Evolutionary conservation across 2,329 filamentous ascomycete species (phyloP), one percentile per base, ranked within the genome.

Genomic region (Neonectria hederae): DNA sequence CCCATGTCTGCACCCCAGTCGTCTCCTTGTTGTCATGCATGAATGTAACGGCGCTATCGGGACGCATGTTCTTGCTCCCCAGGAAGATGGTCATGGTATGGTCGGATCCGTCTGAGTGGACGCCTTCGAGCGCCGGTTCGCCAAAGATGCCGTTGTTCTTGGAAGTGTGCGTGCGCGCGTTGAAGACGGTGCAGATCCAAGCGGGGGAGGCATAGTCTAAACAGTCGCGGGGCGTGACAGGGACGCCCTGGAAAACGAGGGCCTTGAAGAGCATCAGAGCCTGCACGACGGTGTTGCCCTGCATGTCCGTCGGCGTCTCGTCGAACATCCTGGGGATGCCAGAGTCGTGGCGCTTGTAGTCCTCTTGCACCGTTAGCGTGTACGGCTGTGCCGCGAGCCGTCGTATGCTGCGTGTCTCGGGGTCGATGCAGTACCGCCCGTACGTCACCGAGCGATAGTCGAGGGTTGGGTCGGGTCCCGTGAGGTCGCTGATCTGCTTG

Each of bases 71-170:
- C 24, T 60, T 35, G 59, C 65, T 68, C 2, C 71, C 71, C 17
- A 76, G 67, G 45, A 69, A 74, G 35, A 69, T 68, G 4, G 74
- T 75, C 74, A 76, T 76, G 59, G 73, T 75, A 49, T 73, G 70
- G 61, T 76, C 74, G 14, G 69, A 69, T 11, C 74, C 74, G 52
- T 76, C 74, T 5, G 68, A 67, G 65, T 76, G 74, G 26, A 76
- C 72, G 14, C 74, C 74, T 54, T 76, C 74, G 6, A 76, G 68
- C 14, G 74, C 72, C 9, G 74, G 74, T 52, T 75, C 70, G 30
- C 74, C 74, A 28, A 69, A 59, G 9, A 74, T 64, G 52, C 65
- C 67, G 9, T 54, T 45, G 7, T 67, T 53, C 17, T 62, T 63
- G 10, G 61, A 67, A 1, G 74, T 76, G 28, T 67, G 58, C 5